These are phyloP conservation scores for Arbutus unedo DNA, from an alignment of 148 eudicot genomes.

Conservation along the genomic window DNA sequence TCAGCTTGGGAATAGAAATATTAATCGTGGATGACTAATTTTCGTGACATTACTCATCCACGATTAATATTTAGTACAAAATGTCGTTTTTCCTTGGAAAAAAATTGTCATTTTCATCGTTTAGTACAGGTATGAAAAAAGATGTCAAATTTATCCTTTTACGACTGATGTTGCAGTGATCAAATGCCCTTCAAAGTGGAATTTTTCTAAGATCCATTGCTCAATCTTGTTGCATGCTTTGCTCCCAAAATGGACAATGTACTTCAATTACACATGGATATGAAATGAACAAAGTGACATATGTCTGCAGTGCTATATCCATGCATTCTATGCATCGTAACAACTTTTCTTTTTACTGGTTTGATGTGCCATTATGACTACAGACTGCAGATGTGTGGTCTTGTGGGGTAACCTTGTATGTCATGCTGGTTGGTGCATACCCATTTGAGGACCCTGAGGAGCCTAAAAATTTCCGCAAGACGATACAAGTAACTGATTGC, in stretches of 20 bases:
- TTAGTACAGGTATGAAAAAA: too few species aligned
- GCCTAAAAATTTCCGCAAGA: slow-evolving; percentile 82
- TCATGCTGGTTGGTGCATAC: slow-evolving; percentile 87
- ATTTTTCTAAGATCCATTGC: too few species aligned
- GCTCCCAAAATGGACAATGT: too few species aligned
- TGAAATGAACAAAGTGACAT: background rate
- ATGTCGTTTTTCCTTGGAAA: background rate
- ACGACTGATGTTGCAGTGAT: background rate
- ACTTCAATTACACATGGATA: background rate
- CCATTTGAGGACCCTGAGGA: slow-evolving; percentile 94
- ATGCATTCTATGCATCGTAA: background rate
- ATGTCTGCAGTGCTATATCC: background rate
- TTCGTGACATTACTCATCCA: background rate
- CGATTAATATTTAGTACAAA: too few species aligned
- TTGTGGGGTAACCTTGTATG: slow-evolving; percentile 92
- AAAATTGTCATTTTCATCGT: too few species aligned
- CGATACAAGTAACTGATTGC: slow-evolving; percentile 51
- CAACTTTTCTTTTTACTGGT: background rate
- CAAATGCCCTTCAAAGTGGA: too few species aligned
- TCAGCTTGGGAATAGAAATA: slow-evolving; percentile 2
- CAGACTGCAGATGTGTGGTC: slow-evolving; percentile 99
- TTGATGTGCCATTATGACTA: slow-evolving; percentile 10
- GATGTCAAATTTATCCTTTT: background rate
- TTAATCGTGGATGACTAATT: background rate
- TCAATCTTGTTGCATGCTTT: too few species aligned